A percentile compares a stretch with the other conserved stretches of the same genome.
Conservation (phyloP, 306 rosid genomes). For the Malus fusca region DNA sequence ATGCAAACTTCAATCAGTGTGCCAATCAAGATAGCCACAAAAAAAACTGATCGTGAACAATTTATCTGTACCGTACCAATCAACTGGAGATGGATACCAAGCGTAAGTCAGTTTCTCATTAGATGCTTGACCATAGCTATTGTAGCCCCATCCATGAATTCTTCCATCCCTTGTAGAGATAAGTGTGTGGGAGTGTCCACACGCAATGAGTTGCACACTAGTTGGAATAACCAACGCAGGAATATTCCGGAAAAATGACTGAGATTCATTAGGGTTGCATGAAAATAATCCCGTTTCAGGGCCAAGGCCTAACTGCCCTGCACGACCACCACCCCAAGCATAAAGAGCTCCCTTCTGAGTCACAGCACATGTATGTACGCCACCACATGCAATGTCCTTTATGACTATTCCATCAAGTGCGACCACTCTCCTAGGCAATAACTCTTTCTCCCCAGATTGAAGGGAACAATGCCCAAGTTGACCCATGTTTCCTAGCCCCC, state of each 20-base stretch:
- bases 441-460: slow-evolving; percentile 74
- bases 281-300: slow-evolving; percentile 80
- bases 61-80: slow-evolving; percentile 49
- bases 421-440: slow-evolving; percentile 85
- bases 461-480: slow-evolving; percentile 97
- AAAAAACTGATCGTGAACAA: slow-evolving; percentile 9
- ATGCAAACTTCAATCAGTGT: slow-evolving; percentile 13
- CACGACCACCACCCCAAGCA: slow-evolving; percentile 94
- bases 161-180: slow-evolving; percentile 68
- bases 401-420: slow-evolving; percentile 61
- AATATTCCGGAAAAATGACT: slow-evolving; percentile 54
- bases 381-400: slow-evolving; percentile 73
- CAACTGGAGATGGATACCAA: slow-evolving; percentile 94
- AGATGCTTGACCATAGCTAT: slow-evolving; percentile 93
- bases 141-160: slow-evolving; percentile 98
- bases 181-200: slow-evolving; percentile 89
- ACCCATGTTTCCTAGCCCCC: slow-evolving; percentile 95
- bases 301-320: slow-evolving; percentile 91
- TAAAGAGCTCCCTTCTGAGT: slow-evolving; percentile 79
- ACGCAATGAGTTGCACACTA: slow-evolving; percentile 69
- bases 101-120: slow-evolving; percentile 84
- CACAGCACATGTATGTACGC: slow-evolving; percentile 80
- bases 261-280: slow-evolving; percentile 48
- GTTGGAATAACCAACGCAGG: slow-evolving; percentile 79
- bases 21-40: slow-evolving; percentile 1